phyloP scores from a whole-genome alignment of 2,329 filamentous ascomycete genomes.

The Penicillium verrucosum region DNA sequence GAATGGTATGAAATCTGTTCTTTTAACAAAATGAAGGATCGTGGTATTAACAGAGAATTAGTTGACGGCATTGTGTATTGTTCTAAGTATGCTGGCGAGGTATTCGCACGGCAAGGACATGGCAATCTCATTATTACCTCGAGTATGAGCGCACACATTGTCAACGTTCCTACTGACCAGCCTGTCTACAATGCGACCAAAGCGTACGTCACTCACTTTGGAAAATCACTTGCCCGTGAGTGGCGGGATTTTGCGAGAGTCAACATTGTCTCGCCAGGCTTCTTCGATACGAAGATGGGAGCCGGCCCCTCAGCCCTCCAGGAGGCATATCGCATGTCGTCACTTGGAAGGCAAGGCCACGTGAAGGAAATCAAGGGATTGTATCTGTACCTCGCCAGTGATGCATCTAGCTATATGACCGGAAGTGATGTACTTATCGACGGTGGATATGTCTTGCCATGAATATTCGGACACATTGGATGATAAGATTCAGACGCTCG shows the following conservation, averaged over 20 bases:
- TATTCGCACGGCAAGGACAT: conserved; percentile 44
- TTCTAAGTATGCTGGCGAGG: conserved; percentile 45
- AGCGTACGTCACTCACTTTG: conserved; percentile 55
- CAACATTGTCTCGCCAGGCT: conserved; percentile 55
- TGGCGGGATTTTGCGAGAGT: conserved; percentile 58
- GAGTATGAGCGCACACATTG: conserved; percentile 50
- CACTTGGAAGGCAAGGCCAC: conserved; percentile 41
- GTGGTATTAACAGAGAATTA: conserved; percentile 4
- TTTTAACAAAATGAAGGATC: background rate
- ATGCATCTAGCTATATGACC: conserved; percentile 49
- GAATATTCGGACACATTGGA: background rate
- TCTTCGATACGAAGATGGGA: conserved; percentile 57
- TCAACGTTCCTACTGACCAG: conserved; percentile 54
- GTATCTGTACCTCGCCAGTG: conserved; percentile 47
- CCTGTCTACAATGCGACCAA: conserved; percentile 58
- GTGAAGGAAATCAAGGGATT: conserved; percentile 39
- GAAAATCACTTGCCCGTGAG: conserved; percentile 54
- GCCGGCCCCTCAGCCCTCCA: conserved; percentile 45
- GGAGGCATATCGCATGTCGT: conserved; percentile 49
- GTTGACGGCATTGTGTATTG: conserved; percentile 50
- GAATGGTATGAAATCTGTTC: conserved; percentile 43
- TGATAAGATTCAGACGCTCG: background rate
- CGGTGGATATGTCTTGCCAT: conserved; percentile 45
- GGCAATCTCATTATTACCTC: conserved; percentile 51
- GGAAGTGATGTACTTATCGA: conserved; percentile 50